Evolutionary conservation across 257 asterid genomes (phyloP), one percentile per base, ranked within the genome.

Genomic region (Solanum ossicruentum): DNA sequence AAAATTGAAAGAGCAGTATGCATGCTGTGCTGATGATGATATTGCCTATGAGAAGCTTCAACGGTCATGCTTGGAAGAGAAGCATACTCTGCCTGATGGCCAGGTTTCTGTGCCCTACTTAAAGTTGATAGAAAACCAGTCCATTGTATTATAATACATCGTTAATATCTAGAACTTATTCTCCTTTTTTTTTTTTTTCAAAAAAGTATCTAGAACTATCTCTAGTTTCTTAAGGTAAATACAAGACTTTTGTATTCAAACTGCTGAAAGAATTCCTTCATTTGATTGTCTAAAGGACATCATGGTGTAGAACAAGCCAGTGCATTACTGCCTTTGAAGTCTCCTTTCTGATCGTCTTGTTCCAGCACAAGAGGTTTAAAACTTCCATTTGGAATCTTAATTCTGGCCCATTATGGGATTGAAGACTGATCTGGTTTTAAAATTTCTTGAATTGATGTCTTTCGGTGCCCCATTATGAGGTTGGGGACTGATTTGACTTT

Each of bases 21-120:
- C 98, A 80, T 95, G 95, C 84, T 95, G 94, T 86, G 95, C 98
- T 81, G 99, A 90, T 84, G 96, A 94, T 84, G 97, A 80, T 78
- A 85, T 80, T 86, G 89, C 93, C 80, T 96, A 93, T 85, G 90
- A 80, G 60, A 91, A 89, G 87, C 26, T 92, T 84, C 94, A 87
- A 87, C 91, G 63, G 56, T 89, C 91, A 26, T 93, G 92, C 87
- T 89, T 90, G 71, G 95, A 91, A 91, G 98, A 96, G 93, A 88
- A 88, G 41, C 97, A 96, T 86, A 93, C 93, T 12, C 93, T 96
- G 66, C 99, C 99, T 17, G 99, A 96, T 88, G 99, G 99, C 87
- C 98, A 96, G 95, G 99, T 95, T 73, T 85, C 51, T 26, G 60
- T 63, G 58, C 73, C 18, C 60, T 21, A 70, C 69, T 85, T 69